Conservation (phyloP, 805 yeast genomes). For the Starmerella potacharoeniae region DNA sequence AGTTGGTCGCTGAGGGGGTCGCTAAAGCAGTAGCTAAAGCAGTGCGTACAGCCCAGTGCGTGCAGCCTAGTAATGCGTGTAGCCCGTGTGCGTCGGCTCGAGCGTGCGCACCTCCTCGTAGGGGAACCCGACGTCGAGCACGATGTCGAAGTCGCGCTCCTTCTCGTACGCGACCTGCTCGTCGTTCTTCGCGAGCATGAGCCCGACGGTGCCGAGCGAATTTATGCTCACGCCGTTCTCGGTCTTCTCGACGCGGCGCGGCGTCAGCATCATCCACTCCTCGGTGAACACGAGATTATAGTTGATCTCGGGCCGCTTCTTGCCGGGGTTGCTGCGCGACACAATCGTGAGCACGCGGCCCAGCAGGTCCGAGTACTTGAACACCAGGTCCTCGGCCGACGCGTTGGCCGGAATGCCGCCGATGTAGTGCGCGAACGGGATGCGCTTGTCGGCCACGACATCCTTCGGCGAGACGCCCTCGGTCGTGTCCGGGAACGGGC, state of each 20-base stretch:
- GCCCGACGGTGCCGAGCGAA: constrained; percentile 69
- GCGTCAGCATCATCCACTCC: constrained; percentile 77
- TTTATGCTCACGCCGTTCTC: constrained; percentile 49
- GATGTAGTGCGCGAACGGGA: constrained; percentile 74
- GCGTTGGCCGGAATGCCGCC: constrained; percentile 44
- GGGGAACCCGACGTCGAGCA: constrained; percentile 20
- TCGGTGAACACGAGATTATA: constrained; percentile 76
- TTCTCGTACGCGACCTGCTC: constrained; percentile 28
- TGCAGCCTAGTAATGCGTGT: constrained; percentile 15
- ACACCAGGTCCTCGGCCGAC: constrained; percentile 36
- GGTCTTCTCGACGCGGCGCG: constrained; percentile 40
- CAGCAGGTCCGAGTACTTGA: constrained; percentile 52
- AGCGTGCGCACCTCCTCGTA: constrained; percentile 19
- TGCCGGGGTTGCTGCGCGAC: constrained; percentile 41
- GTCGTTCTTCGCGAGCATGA: constrained; percentile 61
- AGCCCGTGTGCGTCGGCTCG: constrained; percentile 18
- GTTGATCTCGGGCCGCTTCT: constrained; percentile 34
- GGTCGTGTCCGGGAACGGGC: constrained; percentile 46
- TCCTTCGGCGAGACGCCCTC: constrained; percentile 32
- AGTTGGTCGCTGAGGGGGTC: neutral
- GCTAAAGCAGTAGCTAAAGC: neutral
- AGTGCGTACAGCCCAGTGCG: too few species aligned
- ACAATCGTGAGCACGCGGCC: constrained; percentile 44
- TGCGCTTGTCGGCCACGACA: constrained; percentile 31
- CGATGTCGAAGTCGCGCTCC: constrained; percentile 11